A percentile compares a stretch with the other conserved stretches of the same genome.
Evolutionary conservation across 2,329 filamentous ascomycete species (phyloP).

Genomic region (Onygenales sp.): DNA sequence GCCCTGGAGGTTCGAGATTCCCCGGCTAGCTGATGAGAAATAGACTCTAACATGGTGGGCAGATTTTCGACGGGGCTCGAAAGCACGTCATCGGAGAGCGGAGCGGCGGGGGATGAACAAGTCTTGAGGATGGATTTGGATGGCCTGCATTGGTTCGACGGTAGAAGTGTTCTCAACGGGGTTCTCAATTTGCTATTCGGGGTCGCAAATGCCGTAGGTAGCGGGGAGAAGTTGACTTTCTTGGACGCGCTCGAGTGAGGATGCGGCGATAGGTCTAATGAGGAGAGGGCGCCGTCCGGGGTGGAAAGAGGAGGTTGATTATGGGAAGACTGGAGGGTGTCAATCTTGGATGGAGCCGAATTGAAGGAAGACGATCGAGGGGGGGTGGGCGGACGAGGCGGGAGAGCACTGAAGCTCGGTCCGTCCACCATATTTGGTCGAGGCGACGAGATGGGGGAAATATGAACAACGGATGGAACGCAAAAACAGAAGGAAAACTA

Average conservation of each 20-base stretch:
- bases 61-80: constrained; percentile 50
- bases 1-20: constrained; percentile 61
- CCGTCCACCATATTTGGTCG: constrained; percentile 32
- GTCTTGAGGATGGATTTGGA: constrained; percentile 77
- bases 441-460: background rate
- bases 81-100: constrained; percentile 33
- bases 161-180: constrained; percentile 38
- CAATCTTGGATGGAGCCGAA: constrained; percentile 14
- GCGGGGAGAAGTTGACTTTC: constrained; percentile 57
- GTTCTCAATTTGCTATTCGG: constrained; percentile 26
- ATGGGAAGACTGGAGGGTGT: background rate
- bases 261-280: constrained; percentile 16
- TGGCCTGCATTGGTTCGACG: constrained; percentile 44
- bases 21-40: constrained; percentile 69
- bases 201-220: constrained; percentile 29
- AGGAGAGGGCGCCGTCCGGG: constrained; percentile 33
- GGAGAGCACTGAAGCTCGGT: constrained; percentile 33
- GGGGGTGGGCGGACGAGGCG: constrained; percentile 48
- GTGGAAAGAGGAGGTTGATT: background rate
- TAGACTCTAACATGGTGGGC: constrained; percentile 73
- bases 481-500: background rate
- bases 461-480: background rate
- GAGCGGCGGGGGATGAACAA: constrained; percentile 30
- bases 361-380: constrained; percentile 31
- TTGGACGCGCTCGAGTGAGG: constrained; percentile 24